Conservation (phyloP, 164 flowering plant species). For the Nelumbo lutea region DNA sequence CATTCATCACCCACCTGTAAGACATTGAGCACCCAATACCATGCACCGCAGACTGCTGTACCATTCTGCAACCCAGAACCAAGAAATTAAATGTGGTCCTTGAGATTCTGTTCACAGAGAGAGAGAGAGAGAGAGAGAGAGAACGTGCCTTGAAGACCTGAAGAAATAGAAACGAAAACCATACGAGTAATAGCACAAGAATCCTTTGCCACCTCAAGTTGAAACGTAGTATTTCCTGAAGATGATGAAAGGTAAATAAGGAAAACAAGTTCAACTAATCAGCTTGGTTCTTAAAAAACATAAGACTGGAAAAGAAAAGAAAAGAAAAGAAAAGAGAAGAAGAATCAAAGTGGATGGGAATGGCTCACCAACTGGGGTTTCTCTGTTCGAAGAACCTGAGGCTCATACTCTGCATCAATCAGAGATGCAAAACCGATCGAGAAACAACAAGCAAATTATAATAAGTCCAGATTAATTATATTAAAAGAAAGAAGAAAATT, state of each 20-base stretch:
- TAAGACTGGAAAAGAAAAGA: neutral
- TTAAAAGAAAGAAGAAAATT: neutral
- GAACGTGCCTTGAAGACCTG: constrained; percentile 74
- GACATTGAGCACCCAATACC: constrained; percentile 36
- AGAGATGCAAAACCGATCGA: constrained; percentile 44
- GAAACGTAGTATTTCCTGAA: constrained; percentile 58
- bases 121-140: neutral
- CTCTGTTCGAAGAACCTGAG: constrained; percentile 50
- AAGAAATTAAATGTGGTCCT: neutral
- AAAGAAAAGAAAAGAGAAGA: too few relatives aligned
- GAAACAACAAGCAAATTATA: neutral
- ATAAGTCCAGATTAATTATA: neutral
- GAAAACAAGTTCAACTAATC: neutral
- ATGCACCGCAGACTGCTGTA: constrained; percentile 41
- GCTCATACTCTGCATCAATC: constrained; percentile 63
- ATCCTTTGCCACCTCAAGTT: constrained; percentile 62
- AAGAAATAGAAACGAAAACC: constrained; percentile 64
- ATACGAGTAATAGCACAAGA: constrained; percentile 45
- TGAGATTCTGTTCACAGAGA: neutral
- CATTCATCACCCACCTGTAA: constrained; percentile 15
- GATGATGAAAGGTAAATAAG: neutral
- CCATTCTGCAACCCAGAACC: constrained; percentile 40
- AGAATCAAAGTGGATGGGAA: neutral
- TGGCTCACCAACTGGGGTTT: constrained; percentile 51
- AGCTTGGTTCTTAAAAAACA: neutral